Base-by-base conservation (phyloP, 192 early-diverging fungal genomes). In the Coemansia sp. region DNA sequence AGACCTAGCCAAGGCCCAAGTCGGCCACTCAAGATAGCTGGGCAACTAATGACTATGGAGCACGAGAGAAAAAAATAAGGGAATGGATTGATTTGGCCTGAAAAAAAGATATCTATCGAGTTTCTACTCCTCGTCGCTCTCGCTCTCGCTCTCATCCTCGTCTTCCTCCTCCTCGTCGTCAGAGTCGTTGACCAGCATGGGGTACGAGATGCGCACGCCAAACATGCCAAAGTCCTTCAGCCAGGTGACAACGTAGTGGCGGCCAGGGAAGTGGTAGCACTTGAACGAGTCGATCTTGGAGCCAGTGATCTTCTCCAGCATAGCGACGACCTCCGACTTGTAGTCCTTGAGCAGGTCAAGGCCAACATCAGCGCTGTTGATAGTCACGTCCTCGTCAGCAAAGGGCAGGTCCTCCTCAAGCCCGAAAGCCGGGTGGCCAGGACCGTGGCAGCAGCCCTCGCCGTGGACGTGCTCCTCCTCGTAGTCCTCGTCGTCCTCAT, bases 161-260 rank as follows among this genome's bases (percentile, higher is more conserved):
- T 66, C 61, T 11, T 70, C 67, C 2, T 70, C 66, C 5, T 65
- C 53, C 25, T 66, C 63, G 7, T 73, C 79, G 14, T 73, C 71
- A 18, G 69, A 64, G 45, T 74, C 79, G 45, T 77, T 57, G 45
- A 82, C 57, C 34, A 77, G 65, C 68, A 77, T 74, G 18, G 75
- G 79, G 48, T 82, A 76, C 18, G 79, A 77, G 57, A 82, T 82
- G 65, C 79, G 79, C 60, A 82, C 45, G 36, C 79, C 79, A 64
- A 70, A 82, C 64, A 82, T 64, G 36, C 74, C 79, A 70, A 82
- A 74, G 72, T 59, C 68, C 68, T 73, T 64, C 42, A 82, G 70
- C 79, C 79, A 82, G 18, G 68, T 75, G 63, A 82, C 79, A 21
- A 82, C 66, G 50, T 82, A 82, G 71, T 82, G 62, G 52, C 79